Conservation (phyloP, 805 yeast species). For the Saccharomycopsis sp. region DNA sequence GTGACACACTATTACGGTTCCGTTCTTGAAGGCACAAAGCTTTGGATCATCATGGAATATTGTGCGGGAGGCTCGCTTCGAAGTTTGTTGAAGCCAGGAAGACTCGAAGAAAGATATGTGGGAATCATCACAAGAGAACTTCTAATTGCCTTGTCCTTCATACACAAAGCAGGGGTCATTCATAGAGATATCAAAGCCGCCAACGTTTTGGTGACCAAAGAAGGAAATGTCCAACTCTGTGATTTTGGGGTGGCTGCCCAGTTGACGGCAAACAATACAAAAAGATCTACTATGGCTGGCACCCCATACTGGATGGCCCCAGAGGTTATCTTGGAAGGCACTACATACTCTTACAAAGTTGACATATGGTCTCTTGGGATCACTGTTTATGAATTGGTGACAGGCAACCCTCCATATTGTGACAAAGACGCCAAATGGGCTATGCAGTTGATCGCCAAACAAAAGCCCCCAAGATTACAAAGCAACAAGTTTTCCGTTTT, state of each 20-base stretch:
- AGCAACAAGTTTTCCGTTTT: conserved; percentile 72
- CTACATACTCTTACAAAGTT: conserved; percentile 79
- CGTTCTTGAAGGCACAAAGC: conserved; percentile 73
- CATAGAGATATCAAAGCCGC: conserved; percentile 98
- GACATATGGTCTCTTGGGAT: conserved; percentile 98
- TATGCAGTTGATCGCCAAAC: conserved; percentile 85
- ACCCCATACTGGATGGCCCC: conserved; percentile 99
- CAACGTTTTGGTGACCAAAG: conserved; percentile 78
- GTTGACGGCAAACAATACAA: conserved; percentile 59
- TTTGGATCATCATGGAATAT: conserved; percentile 97
- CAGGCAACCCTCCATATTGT: conserved; percentile 96
- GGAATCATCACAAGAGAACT: conserved; percentile 82
- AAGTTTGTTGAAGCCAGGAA: conserved; percentile 78
- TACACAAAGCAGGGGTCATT: conserved; percentile 84
- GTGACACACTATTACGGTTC: conserved; percentile 90
- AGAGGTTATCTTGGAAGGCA: conserved; percentile 90
- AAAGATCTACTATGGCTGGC: conserved; percentile 92
- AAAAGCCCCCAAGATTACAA: conserved; percentile 90
- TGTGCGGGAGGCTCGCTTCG: conserved; percentile 96
- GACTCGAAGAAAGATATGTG: conserved; percentile 73
- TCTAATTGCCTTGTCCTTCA: conserved; percentile 64
- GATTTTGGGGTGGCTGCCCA: conserved; percentile 99
- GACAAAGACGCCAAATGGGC: conserved; percentile 94
- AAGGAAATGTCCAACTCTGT: conserved; percentile 84
- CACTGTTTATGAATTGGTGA: conserved; percentile 86